Percentiles rank a stretch among this genome's conserved stretches.
Evolutionary conservation across 2,329 filamentous ascomycete genomes (phyloP).

Genomic region (Phaeosphaeriaceae sp.): DNA sequence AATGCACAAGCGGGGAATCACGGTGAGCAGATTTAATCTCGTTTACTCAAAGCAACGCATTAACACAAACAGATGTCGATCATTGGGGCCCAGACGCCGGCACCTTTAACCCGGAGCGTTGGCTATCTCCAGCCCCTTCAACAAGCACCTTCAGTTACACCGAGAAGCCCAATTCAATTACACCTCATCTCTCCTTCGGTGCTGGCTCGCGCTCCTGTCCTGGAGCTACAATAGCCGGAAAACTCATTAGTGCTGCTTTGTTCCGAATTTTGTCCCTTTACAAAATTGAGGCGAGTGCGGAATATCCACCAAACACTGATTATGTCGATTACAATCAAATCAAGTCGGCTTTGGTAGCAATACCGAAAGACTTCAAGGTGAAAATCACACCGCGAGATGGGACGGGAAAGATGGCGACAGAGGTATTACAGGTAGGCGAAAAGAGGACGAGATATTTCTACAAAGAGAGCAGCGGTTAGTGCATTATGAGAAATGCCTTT

Average conservation of each 20-base stretch:
- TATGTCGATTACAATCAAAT: slow-evolving; percentile 68
- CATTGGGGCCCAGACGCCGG: slow-evolving; percentile 57
- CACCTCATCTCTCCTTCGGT: slow-evolving; percentile 58
- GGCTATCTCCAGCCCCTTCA: slow-evolving; percentile 41
- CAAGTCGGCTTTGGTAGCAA: slow-evolving; percentile 65
- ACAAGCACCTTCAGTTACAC: slow-evolving; percentile 1
- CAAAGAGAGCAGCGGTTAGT: slow-evolving; percentile 31
- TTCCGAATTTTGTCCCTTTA: slow-evolving; percentile 58
- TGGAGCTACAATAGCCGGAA: slow-evolving; percentile 58
- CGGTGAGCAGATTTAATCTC: slow-evolving; percentile 40
- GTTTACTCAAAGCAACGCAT: slow-evolving; percentile 52
- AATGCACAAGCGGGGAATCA: slow-evolving; percentile 64
- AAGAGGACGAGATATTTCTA: slow-evolving; percentile 58
- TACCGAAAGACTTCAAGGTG: slow-evolving; percentile 65
- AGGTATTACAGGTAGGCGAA: slow-evolving; percentile 54
- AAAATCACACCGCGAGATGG: slow-evolving; percentile 60
- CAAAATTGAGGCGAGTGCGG: slow-evolving; percentile 56
- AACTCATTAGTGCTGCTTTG: slow-evolving; percentile 58
- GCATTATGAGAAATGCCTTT: too few species aligned
- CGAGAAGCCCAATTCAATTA: slow-evolving; percentile 31
- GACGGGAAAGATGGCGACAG: slow-evolving; percentile 35
- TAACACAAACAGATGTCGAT: slow-evolving; percentile 55
- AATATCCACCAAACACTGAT: slow-evolving; percentile 64
- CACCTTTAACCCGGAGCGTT: slow-evolving; percentile 58
- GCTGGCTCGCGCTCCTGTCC: slow-evolving; percentile 60